Evolutionary conservation across 768 basidiomycete genomes (phyloP).

Genomic region (Hydnomerulius pinastri): DNA sequence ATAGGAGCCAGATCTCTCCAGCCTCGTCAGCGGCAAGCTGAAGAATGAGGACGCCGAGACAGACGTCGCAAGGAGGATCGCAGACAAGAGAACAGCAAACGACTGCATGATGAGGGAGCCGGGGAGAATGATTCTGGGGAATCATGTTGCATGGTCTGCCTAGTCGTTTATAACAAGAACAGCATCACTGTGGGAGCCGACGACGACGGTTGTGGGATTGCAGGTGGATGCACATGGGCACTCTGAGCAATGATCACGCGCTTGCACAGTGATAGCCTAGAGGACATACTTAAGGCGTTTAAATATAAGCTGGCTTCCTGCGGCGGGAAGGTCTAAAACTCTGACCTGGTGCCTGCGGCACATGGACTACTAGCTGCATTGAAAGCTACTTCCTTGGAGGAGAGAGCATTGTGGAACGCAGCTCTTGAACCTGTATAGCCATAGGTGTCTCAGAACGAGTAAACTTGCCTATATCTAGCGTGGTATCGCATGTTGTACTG

Average conservation of each 20-base stretch:
- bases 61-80: slow-evolving; percentile 7
- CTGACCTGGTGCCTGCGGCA: neutral
- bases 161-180: slow-evolving; percentile 8
- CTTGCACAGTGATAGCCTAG: neutral
- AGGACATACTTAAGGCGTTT: neutral
- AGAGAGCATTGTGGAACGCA: too few relatives aligned
- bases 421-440: too few relatives aligned
- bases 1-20: slow-evolving; percentile 11
- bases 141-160: neutral
- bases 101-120: slow-evolving; percentile 12
- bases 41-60: slow-evolving; percentile 5
- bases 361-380: neutral
- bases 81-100: slow-evolving; percentile 3
- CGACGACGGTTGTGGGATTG: neutral
- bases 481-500: too few relatives aligned
- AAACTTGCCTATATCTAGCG: too few relatives aligned
- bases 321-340: neutral
- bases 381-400: neutral
- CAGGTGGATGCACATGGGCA: neutral
- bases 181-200: neutral
- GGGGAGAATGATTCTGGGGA: neutral
- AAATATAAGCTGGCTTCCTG: neutral
- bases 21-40: slow-evolving; percentile 13
- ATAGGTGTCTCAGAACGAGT: too few relatives aligned
- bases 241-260: neutral